phyloP scores from a whole-genome alignment of 805 yeast genomes.

The Saturnispora sekii region DNA sequence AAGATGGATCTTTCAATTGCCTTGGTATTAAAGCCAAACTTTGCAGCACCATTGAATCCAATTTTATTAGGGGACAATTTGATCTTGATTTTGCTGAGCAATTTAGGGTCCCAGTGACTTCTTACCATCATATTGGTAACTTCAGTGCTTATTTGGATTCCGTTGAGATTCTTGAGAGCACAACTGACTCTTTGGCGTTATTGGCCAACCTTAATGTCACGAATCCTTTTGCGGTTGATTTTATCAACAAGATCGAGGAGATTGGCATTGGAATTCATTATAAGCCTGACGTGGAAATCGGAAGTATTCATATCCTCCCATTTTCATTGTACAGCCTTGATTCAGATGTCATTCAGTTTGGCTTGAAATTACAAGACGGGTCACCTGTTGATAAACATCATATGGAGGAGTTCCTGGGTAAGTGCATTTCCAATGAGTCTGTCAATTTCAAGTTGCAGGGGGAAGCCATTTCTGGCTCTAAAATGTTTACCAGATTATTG shows the following conservation, averaged over 20 bases:
- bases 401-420: conserved; percentile 30
- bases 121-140: not conserved
- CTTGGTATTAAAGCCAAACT: not conserved
- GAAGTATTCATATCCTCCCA: conserved; percentile 20
- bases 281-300: conserved; percentile 29
- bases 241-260: conserved; percentile 21
- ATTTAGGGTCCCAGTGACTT: not conserved
- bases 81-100: conserved; percentile 1
- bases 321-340: conserved; percentile 13
- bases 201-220: conserved; percentile 24
- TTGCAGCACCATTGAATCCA: not conserved
- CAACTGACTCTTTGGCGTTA: conserved; percentile 18
- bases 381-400: conserved; percentile 4
- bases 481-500: conserved; percentile 19
- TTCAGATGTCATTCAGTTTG: conserved; percentile 1
- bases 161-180: conserved; percentile 23
- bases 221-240: conserved; percentile 27
- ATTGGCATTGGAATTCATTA: conserved; percentile 16
- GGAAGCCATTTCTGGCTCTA: conserved; percentile 18
- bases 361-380: not conserved
- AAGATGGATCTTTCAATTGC: not conserved
- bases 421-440: conserved; percentile 29
- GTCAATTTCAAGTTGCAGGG: conserved; percentile 22
- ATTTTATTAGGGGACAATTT: conserved; percentile 7
- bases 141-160: conserved; percentile 9